Conservation (phyloP, 169 alveolate genomes). For the Babesia caballi region DNA sequence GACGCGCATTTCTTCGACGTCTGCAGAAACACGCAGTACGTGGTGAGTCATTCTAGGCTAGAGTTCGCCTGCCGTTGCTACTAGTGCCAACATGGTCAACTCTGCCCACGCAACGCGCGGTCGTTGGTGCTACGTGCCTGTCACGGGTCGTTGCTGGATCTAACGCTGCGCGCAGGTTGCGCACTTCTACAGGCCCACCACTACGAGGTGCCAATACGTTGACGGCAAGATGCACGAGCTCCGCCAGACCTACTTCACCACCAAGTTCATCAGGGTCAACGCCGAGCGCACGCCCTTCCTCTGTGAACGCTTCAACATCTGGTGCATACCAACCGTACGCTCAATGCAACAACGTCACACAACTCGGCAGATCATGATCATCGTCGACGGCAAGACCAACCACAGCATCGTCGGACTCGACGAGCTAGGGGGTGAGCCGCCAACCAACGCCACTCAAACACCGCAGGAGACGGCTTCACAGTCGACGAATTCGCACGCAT, state of each 20-base stretch:
- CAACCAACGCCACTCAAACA: background rate
- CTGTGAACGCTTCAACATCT: slow-evolving; percentile 74
- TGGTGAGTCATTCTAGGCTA: slow-evolving; percentile 59
- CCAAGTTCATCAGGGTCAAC: slow-evolving; percentile 72
- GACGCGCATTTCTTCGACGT: slow-evolving; percentile 76
- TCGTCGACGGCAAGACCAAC: slow-evolving; percentile 71
- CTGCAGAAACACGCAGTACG: slow-evolving; percentile 66
- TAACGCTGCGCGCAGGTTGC: slow-evolving; percentile 42
- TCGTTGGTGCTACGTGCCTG: background rate
- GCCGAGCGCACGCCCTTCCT: slow-evolving; percentile 76
- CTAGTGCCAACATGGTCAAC: background rate
- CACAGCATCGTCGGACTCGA: slow-evolving; percentile 76
- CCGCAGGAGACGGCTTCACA: slow-evolving; percentile 60
- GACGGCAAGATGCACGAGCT: slow-evolving; percentile 66
- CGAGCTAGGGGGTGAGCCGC: slow-evolving; percentile 73
- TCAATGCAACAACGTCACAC: background rate
- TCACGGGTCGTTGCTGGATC: background rate
- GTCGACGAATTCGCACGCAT: slow-evolving; percentile 29
- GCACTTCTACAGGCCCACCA: slow-evolving; percentile 77
- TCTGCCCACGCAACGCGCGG: background rate
- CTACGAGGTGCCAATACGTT: slow-evolving; percentile 72
- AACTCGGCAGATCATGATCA: slow-evolving; percentile 54
- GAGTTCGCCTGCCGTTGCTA: background rate
- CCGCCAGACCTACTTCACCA: slow-evolving; percentile 62
- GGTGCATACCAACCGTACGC: slow-evolving; percentile 80